Conservation (phyloP, 352 stramenopile species). For the Labyrinthula sp. region DNA sequence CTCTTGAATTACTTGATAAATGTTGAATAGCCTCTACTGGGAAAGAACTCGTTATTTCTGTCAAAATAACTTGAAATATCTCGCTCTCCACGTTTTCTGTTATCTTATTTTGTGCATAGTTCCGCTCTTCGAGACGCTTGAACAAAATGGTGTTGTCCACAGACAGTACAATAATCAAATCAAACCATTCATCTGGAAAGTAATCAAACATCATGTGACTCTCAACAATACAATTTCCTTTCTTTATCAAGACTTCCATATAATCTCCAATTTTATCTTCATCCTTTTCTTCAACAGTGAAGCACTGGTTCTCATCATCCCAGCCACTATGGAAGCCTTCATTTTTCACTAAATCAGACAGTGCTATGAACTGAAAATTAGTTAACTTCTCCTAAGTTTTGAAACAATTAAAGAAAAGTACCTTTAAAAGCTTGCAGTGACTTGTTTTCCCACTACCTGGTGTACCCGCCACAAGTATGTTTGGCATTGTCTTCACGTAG, state of each 20-base stretch:
- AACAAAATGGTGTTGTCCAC: slow-evolving; percentile 61
- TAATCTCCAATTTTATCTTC: slow-evolving; percentile 52
- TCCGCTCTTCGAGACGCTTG: slow-evolving; percentile 48
- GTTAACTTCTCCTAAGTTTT: slow-evolving; percentile 47
- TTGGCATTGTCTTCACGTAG: slow-evolving; percentile 46
- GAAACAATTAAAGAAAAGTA: too few species aligned
- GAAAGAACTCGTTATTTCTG: slow-evolving; percentile 58
- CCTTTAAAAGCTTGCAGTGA: slow-evolving; percentile 55
- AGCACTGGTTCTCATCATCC: slow-evolving; percentile 61
- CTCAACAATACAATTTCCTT: slow-evolving; percentile 55
- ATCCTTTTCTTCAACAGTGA: slow-evolving; percentile 51
- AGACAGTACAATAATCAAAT: slow-evolving; percentile 57
- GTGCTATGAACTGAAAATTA: slow-evolving; percentile 50
- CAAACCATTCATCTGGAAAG: slow-evolving; percentile 67
- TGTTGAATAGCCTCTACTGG: slow-evolving; percentile 53
- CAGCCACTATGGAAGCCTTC: slow-evolving; percentile 46
- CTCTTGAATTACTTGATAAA: slow-evolving; percentile 48
- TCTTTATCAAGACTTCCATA: slow-evolving; percentile 54
- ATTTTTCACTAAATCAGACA: slow-evolving; percentile 53
- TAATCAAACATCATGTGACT: slow-evolving; percentile 64
- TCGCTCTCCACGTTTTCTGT: slow-evolving; percentile 64
- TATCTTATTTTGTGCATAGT: slow-evolving; percentile 59
- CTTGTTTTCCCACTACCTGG: slow-evolving; percentile 64
- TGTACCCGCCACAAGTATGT: slow-evolving; percentile 64
- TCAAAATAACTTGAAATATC: slow-evolving; percentile 68